Evolutionary conservation across 1,284 basidiomycete species (phyloP).

Genomic region (Ustilago shanxiensis): DNA sequence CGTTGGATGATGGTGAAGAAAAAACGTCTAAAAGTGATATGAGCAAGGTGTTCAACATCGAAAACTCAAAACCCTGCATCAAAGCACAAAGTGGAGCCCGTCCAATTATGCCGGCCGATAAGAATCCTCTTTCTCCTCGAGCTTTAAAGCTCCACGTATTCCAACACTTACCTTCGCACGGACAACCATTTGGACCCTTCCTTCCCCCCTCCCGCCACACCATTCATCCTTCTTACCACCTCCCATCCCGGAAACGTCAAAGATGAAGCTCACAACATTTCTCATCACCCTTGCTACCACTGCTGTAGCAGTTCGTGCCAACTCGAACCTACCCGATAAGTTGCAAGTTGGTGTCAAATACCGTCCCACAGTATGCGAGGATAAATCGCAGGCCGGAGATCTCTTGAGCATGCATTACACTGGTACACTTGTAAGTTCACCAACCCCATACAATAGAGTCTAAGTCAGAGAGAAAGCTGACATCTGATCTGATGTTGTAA

Average conservation of each 20-base stretch:
- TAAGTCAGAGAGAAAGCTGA: no score
- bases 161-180: not conserved
- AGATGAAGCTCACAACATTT: conserved; percentile 24
- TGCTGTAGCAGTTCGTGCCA: conserved; percentile 42
- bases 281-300: conserved; percentile 22
- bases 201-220: conserved; percentile 18
- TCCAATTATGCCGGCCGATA: conserved; percentile 31
- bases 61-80: not conserved
- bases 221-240: conserved; percentile 18
- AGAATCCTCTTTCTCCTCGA: conserved; percentile 14
- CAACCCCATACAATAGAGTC: not conserved
- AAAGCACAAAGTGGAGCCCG: conserved; percentile 10
- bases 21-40: not conserved
- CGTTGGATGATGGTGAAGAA: not conserved
- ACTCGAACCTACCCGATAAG: conserved; percentile 40
- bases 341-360: conserved; percentile 71
- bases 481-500: no score
- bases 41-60: not conserved
- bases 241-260: not conserved
- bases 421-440: conserved; percentile 75
- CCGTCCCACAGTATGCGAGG: conserved; percentile 74
- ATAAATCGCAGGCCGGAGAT: conserved; percentile 78
- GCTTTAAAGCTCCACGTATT: not conserved
- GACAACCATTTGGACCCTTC: not conserved
- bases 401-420: conserved; percentile 79